Evolutionary conservation across 352 stramenopile species (phyloP).

Genomic region (Phytophthora litchii): DNA sequence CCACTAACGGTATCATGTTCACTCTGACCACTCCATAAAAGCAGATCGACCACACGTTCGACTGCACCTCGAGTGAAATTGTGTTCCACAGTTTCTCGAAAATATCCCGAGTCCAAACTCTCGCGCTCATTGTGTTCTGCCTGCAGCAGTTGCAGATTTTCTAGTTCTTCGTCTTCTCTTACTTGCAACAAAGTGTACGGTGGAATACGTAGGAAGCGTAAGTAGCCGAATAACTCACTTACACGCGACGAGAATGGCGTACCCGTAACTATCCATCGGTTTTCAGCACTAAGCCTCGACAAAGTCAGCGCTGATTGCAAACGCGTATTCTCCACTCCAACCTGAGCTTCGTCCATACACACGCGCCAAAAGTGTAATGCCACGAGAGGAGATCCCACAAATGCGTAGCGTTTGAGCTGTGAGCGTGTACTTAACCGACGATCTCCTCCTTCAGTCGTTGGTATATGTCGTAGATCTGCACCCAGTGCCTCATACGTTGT

Average conservation of each 20-base stretch:
- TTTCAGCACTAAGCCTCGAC: conserved; percentile 57
- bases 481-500: conserved; percentile 91
- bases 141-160: conserved; percentile 14
- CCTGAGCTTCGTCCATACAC: conserved; percentile 94
- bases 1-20: conserved; percentile 11
- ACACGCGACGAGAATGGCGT: conserved; percentile 88
- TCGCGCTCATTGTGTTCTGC: conserved; percentile 31
- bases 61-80: conserved; percentile 46
- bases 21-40: conserved; percentile 47
- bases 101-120: conserved; percentile 31
- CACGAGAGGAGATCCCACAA: conserved; percentile 89
- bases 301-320: conserved; percentile 85
- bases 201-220: conserved; percentile 70
- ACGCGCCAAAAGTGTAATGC: conserved; percentile 90
- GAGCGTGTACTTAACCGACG: conserved; percentile 68
- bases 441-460: conserved; percentile 35
- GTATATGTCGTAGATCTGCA: conserved; percentile 82
- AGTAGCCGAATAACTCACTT: conserved; percentile 86
- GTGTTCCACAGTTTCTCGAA: conserved; percentile 42
- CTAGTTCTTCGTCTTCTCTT: neutral
- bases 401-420: conserved; percentile 76
- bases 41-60: conserved; percentile 53
- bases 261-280: conserved; percentile 91
- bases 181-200: conserved; percentile 34
- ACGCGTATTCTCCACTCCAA: conserved; percentile 83